Evolutionary conservation across 305 asterid genomes (phyloP).

Genomic region (Galium porrigens): DNA sequence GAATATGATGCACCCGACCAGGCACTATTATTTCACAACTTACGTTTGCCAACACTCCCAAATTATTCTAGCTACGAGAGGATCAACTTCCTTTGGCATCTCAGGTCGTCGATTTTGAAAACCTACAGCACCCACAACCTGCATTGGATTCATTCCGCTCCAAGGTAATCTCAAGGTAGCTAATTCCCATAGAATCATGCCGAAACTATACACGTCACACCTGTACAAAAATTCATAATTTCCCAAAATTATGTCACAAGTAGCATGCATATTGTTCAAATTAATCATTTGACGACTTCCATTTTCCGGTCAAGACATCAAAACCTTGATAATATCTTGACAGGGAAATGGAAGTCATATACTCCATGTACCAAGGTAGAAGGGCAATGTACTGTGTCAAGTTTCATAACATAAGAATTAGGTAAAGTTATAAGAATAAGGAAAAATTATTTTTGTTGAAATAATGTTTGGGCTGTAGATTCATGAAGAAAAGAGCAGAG

Average conservation of each 20-base stretch:
- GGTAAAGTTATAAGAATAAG: background rate
- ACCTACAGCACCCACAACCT: constrained; percentile 98
- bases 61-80: constrained; percentile 77
- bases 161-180: constrained; percentile 88
- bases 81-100: constrained; percentile 88
- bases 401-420: background rate
- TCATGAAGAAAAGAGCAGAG: background rate
- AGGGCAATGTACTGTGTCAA: background rate
- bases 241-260: background rate
- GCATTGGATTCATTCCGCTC: constrained; percentile 99
- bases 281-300: too few relatives aligned
- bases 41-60: constrained; percentile 99
- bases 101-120: constrained; percentile 94
- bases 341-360: background rate
- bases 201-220: constrained; percentile 96
- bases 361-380: background rate
- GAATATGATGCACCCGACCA: constrained; percentile 7
- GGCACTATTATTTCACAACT: constrained; percentile 4
- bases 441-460: background rate
- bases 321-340: background rate
- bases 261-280: background rate
- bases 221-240: constrained; percentile 26
- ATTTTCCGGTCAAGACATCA: too few relatives aligned
- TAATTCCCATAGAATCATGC: constrained; percentile 93
- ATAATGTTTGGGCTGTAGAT: background rate